Percentiles rank a stretch among this genome's conserved stretches.
Conservation (phyloP, 176 grass and related monocot genomes). For the Bolboschoenus planiculmis region DNA sequence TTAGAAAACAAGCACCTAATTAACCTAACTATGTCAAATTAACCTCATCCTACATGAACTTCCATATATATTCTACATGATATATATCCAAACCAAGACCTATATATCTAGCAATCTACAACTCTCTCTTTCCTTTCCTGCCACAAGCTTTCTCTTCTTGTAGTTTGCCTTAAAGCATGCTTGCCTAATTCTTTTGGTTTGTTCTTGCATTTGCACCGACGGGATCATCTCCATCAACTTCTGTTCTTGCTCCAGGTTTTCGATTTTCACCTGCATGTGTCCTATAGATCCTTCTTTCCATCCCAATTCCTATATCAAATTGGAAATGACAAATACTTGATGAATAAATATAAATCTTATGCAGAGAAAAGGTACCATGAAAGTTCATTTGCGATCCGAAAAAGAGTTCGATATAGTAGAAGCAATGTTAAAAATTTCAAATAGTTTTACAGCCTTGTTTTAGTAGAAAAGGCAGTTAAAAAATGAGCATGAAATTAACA, state of each 20-base stretch:
- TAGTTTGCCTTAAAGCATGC: conserved; percentile 21
- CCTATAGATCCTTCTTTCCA: not conserved
- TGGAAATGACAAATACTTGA: not conserved
- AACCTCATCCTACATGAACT: not conserved
- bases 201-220: not conserved
- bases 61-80: not conserved
- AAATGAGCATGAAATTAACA: not conserved
- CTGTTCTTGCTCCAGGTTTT: conserved; percentile 5
- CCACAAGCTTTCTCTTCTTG: conserved; percentile 16
- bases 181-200: conserved; percentile 6
- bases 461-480: not conserved
- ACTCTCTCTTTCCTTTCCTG: not conserved
- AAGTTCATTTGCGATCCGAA: not conserved
- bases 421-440: not conserved
- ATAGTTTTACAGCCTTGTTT: not conserved
- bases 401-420: not conserved
- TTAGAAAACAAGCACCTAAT: not conserved
- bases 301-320: conserved; percentile 8
- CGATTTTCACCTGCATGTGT: not conserved
- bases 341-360: not conserved
- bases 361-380: not conserved
- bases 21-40: not conserved
- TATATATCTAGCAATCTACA: not conserved
- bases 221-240: conserved; percentile 17
- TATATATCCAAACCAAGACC: not conserved